Conservation (phyloP, 768 basidiomycete species). For the Hemileccinum impolitum region DNA sequence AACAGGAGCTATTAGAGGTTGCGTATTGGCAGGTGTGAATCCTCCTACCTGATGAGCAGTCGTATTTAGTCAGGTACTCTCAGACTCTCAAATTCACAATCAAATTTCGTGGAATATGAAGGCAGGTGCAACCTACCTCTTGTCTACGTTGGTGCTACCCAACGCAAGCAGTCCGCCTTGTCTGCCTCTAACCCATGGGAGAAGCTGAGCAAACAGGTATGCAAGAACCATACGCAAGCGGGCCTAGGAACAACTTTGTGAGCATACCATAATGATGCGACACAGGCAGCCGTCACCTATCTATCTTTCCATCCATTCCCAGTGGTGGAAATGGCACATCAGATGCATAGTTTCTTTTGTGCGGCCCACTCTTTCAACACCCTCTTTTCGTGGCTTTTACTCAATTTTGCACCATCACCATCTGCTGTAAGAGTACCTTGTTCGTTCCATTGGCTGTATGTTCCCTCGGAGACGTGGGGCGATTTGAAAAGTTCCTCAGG, state of each 20-base stretch:
- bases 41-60: constrained; percentile 78
- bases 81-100: constrained; percentile 53
- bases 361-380: constrained; percentile 64
- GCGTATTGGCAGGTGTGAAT: neutral
- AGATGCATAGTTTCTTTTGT: constrained; percentile 79
- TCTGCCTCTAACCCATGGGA: constrained; percentile 88
- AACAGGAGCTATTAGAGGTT: neutral
- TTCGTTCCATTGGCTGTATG: constrained; percentile 83
- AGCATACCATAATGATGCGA: neutral
- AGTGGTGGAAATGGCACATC: too few species aligned
- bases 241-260: constrained; percentile 51
- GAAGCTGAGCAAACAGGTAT: constrained; percentile 91
- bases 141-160: constrained; percentile 98
- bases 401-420: constrained; percentile 76
- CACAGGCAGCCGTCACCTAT: constrained; percentile 42
- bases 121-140: constrained; percentile 54
- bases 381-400: constrained; percentile 79
- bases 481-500: constrained; percentile 83
- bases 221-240: constrained; percentile 91
- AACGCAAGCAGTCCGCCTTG: constrained; percentile 86
- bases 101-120: neutral
- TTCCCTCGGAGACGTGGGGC: constrained; percentile 67
- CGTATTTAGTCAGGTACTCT: constrained; percentile 97
- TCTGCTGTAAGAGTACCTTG: constrained; percentile 84
- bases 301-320: too few species aligned